phyloP scores from a whole-genome alignment of 768 basidiomycete genomes.

The Boletus sensibilis region DNA sequence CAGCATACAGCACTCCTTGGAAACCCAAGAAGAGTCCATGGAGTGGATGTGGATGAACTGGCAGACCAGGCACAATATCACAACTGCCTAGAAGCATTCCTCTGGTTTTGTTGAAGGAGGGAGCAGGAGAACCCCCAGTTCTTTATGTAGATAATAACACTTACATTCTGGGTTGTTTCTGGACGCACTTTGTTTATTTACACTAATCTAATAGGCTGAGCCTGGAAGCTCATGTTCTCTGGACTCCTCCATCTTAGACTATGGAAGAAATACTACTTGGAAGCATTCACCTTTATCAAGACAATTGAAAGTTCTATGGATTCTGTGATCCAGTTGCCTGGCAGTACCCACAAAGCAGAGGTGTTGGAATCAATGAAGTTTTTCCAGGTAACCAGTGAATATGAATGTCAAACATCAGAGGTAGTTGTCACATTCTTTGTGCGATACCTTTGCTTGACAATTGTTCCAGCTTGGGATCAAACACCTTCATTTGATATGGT shows the following conservation, averaged over 20 bases:
- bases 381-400: constrained; percentile 79
- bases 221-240: no score
- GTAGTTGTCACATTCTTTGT: constrained; percentile 36
- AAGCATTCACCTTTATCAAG: constrained; percentile 81
- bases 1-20: not conserved
- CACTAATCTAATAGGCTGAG: no score
- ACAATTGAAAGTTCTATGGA: constrained; percentile 68
- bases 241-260: constrained; percentile 63
- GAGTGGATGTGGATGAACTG: not conserved
- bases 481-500: constrained; percentile 94
- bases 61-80: not conserved
- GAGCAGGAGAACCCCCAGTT: no score
- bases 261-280: constrained; percentile 82
- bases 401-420: constrained; percentile 75
- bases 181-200: no score
- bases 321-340: constrained; percentile 71
- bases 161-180: no score
- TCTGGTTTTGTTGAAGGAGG: no score
- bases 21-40: not conserved
- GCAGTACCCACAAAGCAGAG: constrained; percentile 82
- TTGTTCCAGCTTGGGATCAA: constrained; percentile 73
- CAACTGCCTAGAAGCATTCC: not conserved
- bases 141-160: no score
- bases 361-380: constrained; percentile 87
- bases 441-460: constrained; percentile 1